Evolutionary conservation across 768 basidiomycete genomes (phyloP), one percentile per base, ranked within the genome.

Genomic region (Pleurotus citrinopileatus): DNA sequence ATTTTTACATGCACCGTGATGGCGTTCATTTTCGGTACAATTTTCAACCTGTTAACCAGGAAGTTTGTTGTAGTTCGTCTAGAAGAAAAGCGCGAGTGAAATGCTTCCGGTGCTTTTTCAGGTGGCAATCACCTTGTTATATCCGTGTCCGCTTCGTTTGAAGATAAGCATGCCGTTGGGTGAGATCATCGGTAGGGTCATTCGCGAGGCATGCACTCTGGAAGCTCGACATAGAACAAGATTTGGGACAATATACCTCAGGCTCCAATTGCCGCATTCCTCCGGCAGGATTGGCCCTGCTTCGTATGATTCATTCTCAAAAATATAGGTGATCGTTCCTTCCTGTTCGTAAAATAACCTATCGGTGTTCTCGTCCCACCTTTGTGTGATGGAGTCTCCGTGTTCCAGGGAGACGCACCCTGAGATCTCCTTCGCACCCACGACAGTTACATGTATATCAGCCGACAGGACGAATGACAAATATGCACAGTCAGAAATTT

Each of bases 1-100:
- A 98, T 98, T 63, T 89, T 98, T 76, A 94, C 83, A 55, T 92
- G 89, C 65, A 94, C 93, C 8, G 73, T 98, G 37, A 80, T 97
- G 50, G 94, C 95, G 42, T 83, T 97, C 59, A 84, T 95, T 52
- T 98, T 99, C 69, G 97, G 96, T 54, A 91, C 84, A 62, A 70
- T 96, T 42, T 94, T 98, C 71, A 98, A 98, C 63, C 66, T 86
- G 45, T 70, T 98, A 68, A 91, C 91, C 42, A 72, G 96, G 58
- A 80, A 80, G 61, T 93, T 94, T 76, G 81, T 87, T n/a, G 72
- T 89, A 23, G 70, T 79, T 37, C 61, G 58, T 36, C 36, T 70
- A 47, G 63, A 66, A 25, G 36, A 56, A 42, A 53, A 56, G 7
- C 60, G 58, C 40, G 55, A 56, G 25, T 20, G 25, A 42, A 12